Conservation (phyloP, 768 basidiomycete genomes). For the Rhizopogon rudus region DNA sequence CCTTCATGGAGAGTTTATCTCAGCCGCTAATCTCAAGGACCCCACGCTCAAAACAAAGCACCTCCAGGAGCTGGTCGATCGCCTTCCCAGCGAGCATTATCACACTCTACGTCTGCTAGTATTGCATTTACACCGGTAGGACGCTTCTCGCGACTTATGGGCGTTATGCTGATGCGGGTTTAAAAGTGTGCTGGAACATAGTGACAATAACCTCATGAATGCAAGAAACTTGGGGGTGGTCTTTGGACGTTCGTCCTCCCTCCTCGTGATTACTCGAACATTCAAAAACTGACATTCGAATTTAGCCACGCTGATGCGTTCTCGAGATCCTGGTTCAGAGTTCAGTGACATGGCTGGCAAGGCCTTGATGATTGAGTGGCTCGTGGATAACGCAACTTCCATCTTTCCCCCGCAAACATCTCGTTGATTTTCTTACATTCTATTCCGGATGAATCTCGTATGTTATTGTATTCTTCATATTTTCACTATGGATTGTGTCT, state of each 20-base stretch:
- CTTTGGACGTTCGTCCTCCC: slow-evolving; percentile 78
- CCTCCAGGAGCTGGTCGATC: slow-evolving; percentile 63
- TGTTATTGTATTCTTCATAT: slow-evolving; percentile 24
- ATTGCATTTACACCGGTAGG: slow-evolving; percentile 83
- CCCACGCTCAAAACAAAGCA: slow-evolving; percentile 49
- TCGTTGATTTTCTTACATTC: slow-evolving; percentile 8
- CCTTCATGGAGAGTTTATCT: slow-evolving; percentile 86
- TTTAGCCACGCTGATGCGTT: slow-evolving; percentile 90
- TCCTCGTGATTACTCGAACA: not conserved
- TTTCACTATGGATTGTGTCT: not conserved
- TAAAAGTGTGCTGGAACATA: slow-evolving; percentile 53
- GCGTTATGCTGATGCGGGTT: not conserved
- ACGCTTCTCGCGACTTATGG: not conserved
- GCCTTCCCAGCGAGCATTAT: slow-evolving; percentile 85
- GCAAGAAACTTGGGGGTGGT: slow-evolving; percentile 95
- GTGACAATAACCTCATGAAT: slow-evolving; percentile 85
- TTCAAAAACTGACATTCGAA: slow-evolving; percentile 6
- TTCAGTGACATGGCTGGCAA: slow-evolving; percentile 98
- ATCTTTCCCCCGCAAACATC: slow-evolving; percentile 33
- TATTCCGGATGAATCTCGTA: slow-evolving; percentile 10
- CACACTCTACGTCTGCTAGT: slow-evolving; percentile 77
- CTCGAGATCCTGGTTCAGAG: slow-evolving; percentile 79
- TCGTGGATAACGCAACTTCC: slow-evolving; percentile 79
- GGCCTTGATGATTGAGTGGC: slow-evolving; percentile 89
- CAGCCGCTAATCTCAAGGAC: slow-evolving; percentile 69